phyloP scores from a whole-genome alignment of 805 yeast species.

The Yarrowia sp. region DNA sequence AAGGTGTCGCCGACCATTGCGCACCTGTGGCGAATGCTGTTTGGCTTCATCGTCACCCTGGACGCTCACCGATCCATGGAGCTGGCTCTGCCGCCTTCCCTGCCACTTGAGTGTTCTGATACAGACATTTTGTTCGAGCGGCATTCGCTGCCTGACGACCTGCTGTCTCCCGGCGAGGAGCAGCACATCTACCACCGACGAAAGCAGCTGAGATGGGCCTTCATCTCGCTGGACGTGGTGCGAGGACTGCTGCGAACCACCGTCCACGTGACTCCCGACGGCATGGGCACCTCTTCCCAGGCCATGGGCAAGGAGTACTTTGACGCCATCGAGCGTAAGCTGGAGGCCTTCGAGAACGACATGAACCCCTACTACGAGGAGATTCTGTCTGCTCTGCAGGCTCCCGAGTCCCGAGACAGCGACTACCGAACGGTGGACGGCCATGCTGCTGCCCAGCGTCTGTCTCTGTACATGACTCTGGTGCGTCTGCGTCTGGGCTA shows the following conservation, averaged over 20 bases:
- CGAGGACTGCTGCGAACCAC: conserved; percentile 24
- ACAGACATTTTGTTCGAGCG: conserved; percentile 19
- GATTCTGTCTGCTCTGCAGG: conserved; percentile 15
- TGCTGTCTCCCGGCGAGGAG: conserved; percentile 25
- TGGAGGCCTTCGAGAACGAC: conserved; percentile 21
- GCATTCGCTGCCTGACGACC: conserved; percentile 22
- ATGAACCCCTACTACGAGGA: conserved; percentile 25
- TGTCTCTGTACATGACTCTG: conserved; percentile 22
- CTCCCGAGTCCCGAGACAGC: conserved; percentile 11
- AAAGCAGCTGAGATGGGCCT: conserved; percentile 26
- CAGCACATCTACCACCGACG: conserved; percentile 26
- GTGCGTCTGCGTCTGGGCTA: conserved; percentile 13
- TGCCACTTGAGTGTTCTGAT: conserved; percentile 17
- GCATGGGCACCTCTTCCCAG: conserved; percentile 12
- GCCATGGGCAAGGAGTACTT: conserved; percentile 21
- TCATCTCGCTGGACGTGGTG: conserved; percentile 17
- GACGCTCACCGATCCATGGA: conserved; percentile 25
- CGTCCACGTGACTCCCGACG: conserved; percentile 14
- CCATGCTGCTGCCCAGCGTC: conserved; percentile 24
- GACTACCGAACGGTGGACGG: conserved; percentile 22
- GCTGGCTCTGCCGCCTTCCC: conserved; percentile 24
- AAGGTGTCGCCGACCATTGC: conserved; percentile 12
- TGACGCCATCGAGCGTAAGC: conserved; percentile 11
- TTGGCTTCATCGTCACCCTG: conserved; percentile 17
- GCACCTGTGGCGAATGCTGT: conserved; percentile 26